Base-by-base conservation (phyloP, 2,329 filamentous ascomycete genomes). In the Raffaelea arxii region DNA sequence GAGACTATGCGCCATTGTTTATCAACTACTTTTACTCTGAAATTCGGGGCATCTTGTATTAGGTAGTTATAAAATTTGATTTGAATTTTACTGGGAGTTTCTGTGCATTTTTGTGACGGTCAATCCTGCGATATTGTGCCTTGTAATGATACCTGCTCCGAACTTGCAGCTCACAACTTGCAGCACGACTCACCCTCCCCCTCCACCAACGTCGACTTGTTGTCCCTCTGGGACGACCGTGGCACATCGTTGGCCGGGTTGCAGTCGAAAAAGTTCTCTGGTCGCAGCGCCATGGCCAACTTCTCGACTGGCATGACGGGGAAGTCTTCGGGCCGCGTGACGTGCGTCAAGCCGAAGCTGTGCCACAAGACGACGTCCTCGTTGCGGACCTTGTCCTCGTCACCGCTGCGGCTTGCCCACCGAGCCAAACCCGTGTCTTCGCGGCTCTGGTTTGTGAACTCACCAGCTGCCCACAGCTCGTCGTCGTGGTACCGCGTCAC, bases 341-440 rank as follows among this genome's bases (percentile, higher is more conserved):
- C 77, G 52, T 84, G 80, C 23, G 80, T 84, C 23, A 80, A 74
- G 18, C 79, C 67, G 55, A 71, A 72, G 1, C 74, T 72, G 19
- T 77, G 69, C 72, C 74, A 80, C 3, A 80, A 60, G 1, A 80
- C 73, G 67, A 80, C 84, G 55, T 84, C 80, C 52, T 84, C 80
- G 41, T 49, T 46, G 36, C 41, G 22, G 6, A 49, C 47, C 12
- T 25, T 44, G 18, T 23, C 24, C 18, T 40, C 19, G 25, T 27
- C 24, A n/a, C 35, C 41, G 14, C 38, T 11, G n/a, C n/a, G n/a
- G n/a, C n/a, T n/a, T n/a, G n/a, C n/a, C n/a, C n/a, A n/a, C n/a
- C n/a, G n/a, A n/a, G n/a, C n/a, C n/a, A n/a, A n/a, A n/a, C n/a
- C n/a, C n/a, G n/a, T n/a, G n/a, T n/a, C n/a, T n/a, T n/a, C n/a